phyloP scores from a whole-genome alignment of 768 basidiomycete genomes.

The Candolleomyces eurysporus region DNA sequence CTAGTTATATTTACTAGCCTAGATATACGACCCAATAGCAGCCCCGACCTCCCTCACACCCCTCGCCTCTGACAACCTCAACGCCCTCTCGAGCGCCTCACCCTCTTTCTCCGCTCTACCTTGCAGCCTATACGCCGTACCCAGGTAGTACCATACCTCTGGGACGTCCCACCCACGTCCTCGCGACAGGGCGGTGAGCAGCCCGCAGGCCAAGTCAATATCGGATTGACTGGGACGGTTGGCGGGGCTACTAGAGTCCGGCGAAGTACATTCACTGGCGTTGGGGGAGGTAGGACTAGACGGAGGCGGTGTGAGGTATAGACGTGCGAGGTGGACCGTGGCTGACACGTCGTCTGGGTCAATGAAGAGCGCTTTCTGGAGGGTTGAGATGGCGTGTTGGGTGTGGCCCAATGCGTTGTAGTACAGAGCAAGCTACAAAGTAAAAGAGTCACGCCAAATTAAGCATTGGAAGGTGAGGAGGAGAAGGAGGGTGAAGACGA shows the following conservation, averaged over 20 bases:
- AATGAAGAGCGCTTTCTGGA: slow-evolving; percentile 89
- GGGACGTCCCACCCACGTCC: slow-evolving; percentile 87
- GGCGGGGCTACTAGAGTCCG: background rate
- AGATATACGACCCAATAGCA: slow-evolving; percentile 71
- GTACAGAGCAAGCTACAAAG: slow-evolving; percentile 69
- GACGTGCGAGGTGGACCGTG: slow-evolving; percentile 70
- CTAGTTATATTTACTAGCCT: background rate
- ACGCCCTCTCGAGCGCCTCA: slow-evolving; percentile 73
- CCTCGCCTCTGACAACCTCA: slow-evolving; percentile 59
- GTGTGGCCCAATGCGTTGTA: slow-evolving; percentile 57
- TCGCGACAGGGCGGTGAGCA: slow-evolving; percentile 74
- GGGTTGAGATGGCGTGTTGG: slow-evolving; percentile 66
- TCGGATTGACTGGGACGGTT: slow-evolving; percentile 25
- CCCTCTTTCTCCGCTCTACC: slow-evolving; percentile 67
- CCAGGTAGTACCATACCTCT: slow-evolving; percentile 94
- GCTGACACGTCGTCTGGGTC: slow-evolving; percentile 77
- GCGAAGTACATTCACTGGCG: background rate
- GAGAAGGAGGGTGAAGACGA: slow-evolving; percentile 16
- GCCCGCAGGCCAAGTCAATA: slow-evolving; percentile 79
- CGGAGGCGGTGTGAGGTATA: slow-evolving; percentile 51
- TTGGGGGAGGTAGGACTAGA: background rate
- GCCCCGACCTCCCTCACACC: slow-evolving; percentile 61
- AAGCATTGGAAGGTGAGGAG: background rate
- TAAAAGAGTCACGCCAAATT: background rate
- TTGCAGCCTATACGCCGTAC: slow-evolving; percentile 75